A percentile compares a stretch with the other conserved stretches of the same genome.
These are phyloP conservation scores for Cocos nucifera DNA, from an alignment of 176 grass and related monocot genomes.

Conservation along the genomic window DNA sequence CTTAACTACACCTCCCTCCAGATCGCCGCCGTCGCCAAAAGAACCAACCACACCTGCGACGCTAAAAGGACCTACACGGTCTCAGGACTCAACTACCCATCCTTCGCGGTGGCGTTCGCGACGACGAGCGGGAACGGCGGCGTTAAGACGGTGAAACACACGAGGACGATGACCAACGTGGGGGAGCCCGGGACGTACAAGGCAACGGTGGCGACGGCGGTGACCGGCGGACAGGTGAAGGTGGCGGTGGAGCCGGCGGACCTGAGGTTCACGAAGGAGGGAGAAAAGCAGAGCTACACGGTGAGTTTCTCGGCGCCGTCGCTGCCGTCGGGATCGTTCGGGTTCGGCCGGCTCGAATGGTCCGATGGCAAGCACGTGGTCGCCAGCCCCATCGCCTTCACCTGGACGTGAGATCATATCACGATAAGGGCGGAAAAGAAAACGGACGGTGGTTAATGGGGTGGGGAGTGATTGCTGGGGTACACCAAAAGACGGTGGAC, in stretches of 20 bases:
- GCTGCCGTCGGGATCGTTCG: constrained; percentile 45
- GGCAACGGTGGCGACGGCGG: constrained; percentile 25
- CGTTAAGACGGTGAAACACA: constrained; percentile 39
- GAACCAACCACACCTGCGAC: constrained; percentile 26
- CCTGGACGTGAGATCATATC: constrained; percentile 31
- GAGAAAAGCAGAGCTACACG: constrained; percentile 77
- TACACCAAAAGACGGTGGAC: too few relatives aligned
- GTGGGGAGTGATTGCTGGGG: too few relatives aligned
- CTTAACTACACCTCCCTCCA: constrained; percentile 68
- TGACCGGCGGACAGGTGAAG: constrained; percentile 21
- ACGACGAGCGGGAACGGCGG: constrained; percentile 36
- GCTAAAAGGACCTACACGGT: constrained; percentile 43
- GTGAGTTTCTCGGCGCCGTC: constrained; percentile 55
- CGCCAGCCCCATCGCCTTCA: constrained; percentile 61
- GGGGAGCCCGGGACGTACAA: constrained; percentile 52
- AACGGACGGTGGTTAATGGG: too few relatives aligned
- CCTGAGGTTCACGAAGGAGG: constrained; percentile 45
- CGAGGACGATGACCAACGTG: constrained; percentile 69
- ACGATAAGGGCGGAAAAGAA: too few relatives aligned
- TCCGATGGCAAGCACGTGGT: constrained; percentile 75
- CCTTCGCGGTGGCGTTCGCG: constrained; percentile 52
- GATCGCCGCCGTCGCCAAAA: constrained; percentile 55
- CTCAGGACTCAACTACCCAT: constrained; percentile 71
- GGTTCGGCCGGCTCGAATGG: constrained; percentile 70
- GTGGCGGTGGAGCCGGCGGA: constrained; percentile 43